Conservation (phyloP, 2,329 filamentous ascomycete species). For the Fusarium nisikadoi region DNA sequence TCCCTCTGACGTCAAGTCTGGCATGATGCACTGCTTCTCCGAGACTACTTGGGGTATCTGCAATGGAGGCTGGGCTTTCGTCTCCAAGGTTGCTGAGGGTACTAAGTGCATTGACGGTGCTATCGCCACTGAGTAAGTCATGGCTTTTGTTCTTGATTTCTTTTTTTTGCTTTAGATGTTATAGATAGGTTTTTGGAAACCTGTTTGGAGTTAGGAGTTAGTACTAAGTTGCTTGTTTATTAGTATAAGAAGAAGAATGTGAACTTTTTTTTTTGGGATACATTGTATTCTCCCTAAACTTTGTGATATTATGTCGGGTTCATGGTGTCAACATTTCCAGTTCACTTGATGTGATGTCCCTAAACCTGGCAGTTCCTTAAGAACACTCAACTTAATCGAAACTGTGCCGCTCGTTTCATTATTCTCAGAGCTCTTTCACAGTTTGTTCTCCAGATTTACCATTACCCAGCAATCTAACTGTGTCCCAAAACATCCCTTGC, state of each 20-base stretch:
- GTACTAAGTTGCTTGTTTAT: too few species aligned
- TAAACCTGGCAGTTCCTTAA: too few species aligned
- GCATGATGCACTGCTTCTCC: conserved; percentile 31
- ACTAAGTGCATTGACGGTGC: conserved; percentile 36
- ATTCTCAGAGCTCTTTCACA: too few species aligned
- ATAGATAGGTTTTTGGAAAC: rapidly evolving
- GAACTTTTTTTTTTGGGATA: not conserved
- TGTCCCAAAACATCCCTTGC: too few species aligned
- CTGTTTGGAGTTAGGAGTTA: too few species aligned
- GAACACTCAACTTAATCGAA: too few species aligned
- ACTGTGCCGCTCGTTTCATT: not conserved
- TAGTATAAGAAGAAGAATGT: not conserved
- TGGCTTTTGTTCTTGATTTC: rapidly evolving
- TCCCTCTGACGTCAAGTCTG: conserved; percentile 4
- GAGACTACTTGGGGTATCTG: conserved; percentile 38
- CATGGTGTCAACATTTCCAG: too few species aligned
- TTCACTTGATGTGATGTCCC: too few species aligned
- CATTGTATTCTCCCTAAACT: not conserved
- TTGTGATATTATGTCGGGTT: too few species aligned
- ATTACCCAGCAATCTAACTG: too few species aligned
- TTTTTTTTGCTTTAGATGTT: not conserved
- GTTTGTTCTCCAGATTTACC: too few species aligned
- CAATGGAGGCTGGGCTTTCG: conserved; percentile 37
- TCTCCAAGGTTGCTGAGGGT: conserved; percentile 29
- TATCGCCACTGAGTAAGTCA: not conserved